Evolutionary conservation across 208 protist genomes (phyloP), one percentile per base, ranked within the genome.

Genomic region (Leishmania braziliensis): DNA sequence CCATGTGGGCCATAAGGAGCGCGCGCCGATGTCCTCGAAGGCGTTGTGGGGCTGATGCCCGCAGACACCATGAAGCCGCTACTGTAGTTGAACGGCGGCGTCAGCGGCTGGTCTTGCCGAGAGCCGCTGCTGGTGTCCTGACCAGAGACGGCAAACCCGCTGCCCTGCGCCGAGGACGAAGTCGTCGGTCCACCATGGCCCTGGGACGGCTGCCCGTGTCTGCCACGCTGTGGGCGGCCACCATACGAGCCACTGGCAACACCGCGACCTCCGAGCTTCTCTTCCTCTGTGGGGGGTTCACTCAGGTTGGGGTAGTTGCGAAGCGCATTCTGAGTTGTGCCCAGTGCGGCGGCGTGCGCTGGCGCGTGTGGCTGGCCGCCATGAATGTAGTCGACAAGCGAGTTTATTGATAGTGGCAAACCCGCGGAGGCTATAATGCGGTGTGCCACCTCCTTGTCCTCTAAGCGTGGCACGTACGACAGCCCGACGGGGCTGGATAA

Each of bases 391-490:
- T 91, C 78, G 48, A 84, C 46, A 20, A 91, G 79, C 26, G 87
- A 91, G 53, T 81, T 58, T 53, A 91, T 80, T 23, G 88, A 88
- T 29, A 93, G 82, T 9, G 92, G 92, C n/a, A 93, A 80, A 12
- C 92, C 92, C 4, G 88, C 92, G 0, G 89, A 91, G 71, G 83
- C 87, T 73, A 93, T 92, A 75, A 93, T 93, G 74, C 86, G 84
- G n/a, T 85, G 80, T 1, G 88, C 80, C 12, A 93, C 89, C 2
- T 74, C 62, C 65, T 85, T 77, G 53, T 92, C 89, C 48, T 93
- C 84, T 56, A 92, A 75, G 10, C 79, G 84, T 10, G 85, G 79
- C n/a, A 81, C 75, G 26, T 75, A 63, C 43, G 66, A 33, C n/a
- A 60, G 4, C 0, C 53, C 69, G 0, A 26, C 53, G 43, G 39